These are phyloP conservation scores for Sorghum bicolor DNA, from an alignment of 176 grass and related monocot genomes.

Conservation along the genomic window DNA sequence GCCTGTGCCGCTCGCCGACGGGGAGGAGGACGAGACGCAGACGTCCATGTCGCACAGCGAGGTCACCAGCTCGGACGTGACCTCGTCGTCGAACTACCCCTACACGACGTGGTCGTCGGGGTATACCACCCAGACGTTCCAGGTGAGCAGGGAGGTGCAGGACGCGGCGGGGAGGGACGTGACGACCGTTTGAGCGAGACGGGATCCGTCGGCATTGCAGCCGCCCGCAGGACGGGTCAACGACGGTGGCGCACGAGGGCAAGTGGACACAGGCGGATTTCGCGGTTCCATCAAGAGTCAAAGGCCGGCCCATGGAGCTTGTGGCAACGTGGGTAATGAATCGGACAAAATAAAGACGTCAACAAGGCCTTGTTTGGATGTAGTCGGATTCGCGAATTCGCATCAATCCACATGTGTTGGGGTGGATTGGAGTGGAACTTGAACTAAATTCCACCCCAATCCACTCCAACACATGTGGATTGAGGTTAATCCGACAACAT, in stretches of 20 bases:
- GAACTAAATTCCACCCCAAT: too few relatives aligned
- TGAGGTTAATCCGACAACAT: too few relatives aligned
- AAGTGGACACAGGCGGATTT: background rate
- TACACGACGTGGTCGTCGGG: constrained; percentile 46
- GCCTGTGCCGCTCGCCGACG: constrained; percentile 34
- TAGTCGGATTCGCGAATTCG: too few relatives aligned
- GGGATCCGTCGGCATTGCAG: background rate
- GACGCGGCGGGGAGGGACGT: constrained; percentile 28
- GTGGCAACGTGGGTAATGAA: background rate
- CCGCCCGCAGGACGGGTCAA: constrained; percentile 9
- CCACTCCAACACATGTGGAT: too few relatives aligned
- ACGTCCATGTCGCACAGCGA: background rate
- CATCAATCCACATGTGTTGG: too few relatives aligned
- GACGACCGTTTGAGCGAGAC: constrained; percentile 18
- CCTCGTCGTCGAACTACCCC: constrained; percentile 48
- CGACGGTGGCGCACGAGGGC: constrained; percentile 11
- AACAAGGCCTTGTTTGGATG: too few relatives aligned
- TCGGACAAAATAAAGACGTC: background rate
- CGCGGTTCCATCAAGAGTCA: background rate
- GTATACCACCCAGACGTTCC: constrained; percentile 36
- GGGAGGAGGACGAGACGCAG: background rate
- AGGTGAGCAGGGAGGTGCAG: constrained; percentile 36
- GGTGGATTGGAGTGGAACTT: too few relatives aligned
- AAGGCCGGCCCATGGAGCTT: background rate
- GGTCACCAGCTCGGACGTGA: constrained; percentile 14